phyloP scores from a whole-genome alignment of 73 alveolate species.

The Tetrahymena borealis region DNA sequence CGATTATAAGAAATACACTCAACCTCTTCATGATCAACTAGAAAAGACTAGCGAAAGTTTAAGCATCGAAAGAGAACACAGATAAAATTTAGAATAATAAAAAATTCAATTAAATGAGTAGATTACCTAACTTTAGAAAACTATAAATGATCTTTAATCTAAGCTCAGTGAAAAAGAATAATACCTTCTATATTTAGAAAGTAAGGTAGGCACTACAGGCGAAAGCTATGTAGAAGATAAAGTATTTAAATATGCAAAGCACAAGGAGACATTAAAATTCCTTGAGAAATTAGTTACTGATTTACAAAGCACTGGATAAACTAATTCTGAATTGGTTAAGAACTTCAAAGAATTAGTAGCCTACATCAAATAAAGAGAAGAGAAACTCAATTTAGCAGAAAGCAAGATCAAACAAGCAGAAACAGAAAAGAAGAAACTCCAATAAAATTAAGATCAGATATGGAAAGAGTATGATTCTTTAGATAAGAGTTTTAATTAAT shows the following conservation, averaged over 20 bases:
- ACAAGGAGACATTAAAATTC: not conserved
- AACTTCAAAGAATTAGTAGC: not conserved
- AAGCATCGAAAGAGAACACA: not conserved
- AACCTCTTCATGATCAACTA: not conserved
- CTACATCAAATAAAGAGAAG: not conserved
- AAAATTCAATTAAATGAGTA: not conserved
- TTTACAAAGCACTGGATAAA: not conserved
- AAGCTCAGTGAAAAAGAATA: not conserved
- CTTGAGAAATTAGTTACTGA: not conserved
- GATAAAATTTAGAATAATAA: not conserved
- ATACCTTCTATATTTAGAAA: not conserved
- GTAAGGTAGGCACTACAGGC: not conserved
- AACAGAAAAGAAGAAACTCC: not conserved
- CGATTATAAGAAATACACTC: not conserved
- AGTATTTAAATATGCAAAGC: not conserved
- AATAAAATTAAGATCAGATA: not conserved
- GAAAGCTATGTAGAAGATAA: not conserved
- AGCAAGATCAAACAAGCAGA: not conserved
- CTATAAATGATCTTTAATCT: not conserved
- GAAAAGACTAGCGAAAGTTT: not conserved
- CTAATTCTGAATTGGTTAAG: not conserved
- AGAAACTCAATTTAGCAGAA: not conserved
- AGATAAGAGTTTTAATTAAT: not conserved
- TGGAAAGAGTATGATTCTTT: not conserved
- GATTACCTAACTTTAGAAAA: not conserved